phyloP scores from a whole-genome alignment of 2,329 filamentous ascomycete genomes.

The Penicillium olsonii region DNA sequence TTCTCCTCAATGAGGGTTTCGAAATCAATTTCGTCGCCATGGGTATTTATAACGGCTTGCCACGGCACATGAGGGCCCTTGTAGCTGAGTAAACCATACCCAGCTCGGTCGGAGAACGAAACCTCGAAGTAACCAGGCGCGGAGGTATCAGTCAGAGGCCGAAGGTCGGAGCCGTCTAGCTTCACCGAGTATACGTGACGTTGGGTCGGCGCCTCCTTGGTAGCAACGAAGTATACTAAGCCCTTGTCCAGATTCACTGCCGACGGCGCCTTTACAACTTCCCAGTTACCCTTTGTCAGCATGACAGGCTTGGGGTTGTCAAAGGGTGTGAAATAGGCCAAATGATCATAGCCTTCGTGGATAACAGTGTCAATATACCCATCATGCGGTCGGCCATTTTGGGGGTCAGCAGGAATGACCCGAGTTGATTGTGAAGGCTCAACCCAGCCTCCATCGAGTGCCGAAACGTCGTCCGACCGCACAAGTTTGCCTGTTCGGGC shows the following conservation, averaged over 20 bases:
- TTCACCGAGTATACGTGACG: slow-evolving; percentile 90
- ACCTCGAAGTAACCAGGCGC: slow-evolving; percentile 76
- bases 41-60: slow-evolving; percentile 87
- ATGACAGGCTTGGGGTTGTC: slow-evolving; percentile 79
- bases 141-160: slow-evolving; percentile 71
- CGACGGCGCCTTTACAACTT: slow-evolving; percentile 82
- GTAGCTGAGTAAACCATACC: slow-evolving; percentile 83
- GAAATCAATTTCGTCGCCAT: slow-evolving; percentile 65
- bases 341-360: slow-evolving; percentile 81
- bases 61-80: slow-evolving; percentile 82
- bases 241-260: slow-evolving; percentile 83
- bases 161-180: slow-evolving; percentile 73
- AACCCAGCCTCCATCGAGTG: slow-evolving; percentile 95
- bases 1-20: slow-evolving; percentile 80
- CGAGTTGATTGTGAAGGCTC: slow-evolving; percentile 85
- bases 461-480: slow-evolving; percentile 73
- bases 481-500: slow-evolving; percentile 75
- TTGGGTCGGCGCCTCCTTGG: slow-evolving; percentile 84
- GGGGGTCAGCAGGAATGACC: slow-evolving; percentile 81
- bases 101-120: slow-evolving; percentile 80
- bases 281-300: slow-evolving; percentile 88
- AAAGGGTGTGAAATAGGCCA: slow-evolving; percentile 89
- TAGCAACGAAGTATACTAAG: slow-evolving; percentile 85
- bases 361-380: slow-evolving; percentile 93
- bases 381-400: slow-evolving; percentile 73